Percentiles rank a stretch among this genome's conserved stretches.
Conservation (phyloP, 2,329 filamentous ascomycete genomes). For the Aspergillus viridinutans region DNA sequence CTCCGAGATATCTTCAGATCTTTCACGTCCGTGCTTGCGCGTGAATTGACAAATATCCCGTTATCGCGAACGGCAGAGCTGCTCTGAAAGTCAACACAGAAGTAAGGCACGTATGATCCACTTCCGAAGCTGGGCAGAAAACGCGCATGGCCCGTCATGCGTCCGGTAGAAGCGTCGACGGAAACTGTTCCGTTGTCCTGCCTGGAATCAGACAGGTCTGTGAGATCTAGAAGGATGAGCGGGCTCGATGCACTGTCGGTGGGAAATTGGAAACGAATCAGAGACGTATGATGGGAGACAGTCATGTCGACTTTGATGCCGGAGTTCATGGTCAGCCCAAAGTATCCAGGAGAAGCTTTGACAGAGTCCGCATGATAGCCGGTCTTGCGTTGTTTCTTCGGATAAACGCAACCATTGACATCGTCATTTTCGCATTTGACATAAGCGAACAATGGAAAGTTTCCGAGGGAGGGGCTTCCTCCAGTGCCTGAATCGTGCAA, state of each 20-base stretch:
- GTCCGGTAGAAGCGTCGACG: slow-evolving; percentile 54
- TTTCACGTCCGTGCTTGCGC: slow-evolving; percentile 52
- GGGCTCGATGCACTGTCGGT: slow-evolving; percentile 40
- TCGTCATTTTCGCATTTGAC: slow-evolving; percentile 56
- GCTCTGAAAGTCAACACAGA: slow-evolving; percentile 64
- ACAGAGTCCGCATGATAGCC: slow-evolving; percentile 50
- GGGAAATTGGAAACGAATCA: slow-evolving; percentile 64
- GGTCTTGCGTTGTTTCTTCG: slow-evolving; percentile 49
- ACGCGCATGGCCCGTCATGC: slow-evolving; percentile 57
- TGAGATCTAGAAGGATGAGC: slow-evolving; percentile 61
- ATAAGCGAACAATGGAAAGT: slow-evolving; percentile 69
- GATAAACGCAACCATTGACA: slow-evolving; percentile 59
- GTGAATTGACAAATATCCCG: slow-evolving; percentile 61
- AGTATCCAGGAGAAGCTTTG: slow-evolving; percentile 61
- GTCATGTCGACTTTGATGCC: slow-evolving; percentile 64
- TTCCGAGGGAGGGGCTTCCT: slow-evolving; percentile 60
- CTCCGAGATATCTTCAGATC: slow-evolving; percentile 51
- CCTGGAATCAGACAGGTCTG: slow-evolving; percentile 59
- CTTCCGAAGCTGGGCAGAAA: slow-evolving; percentile 64
- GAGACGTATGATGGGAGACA: slow-evolving; percentile 56
- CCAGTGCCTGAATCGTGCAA: slow-evolving; percentile 52
- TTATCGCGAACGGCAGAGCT: slow-evolving; percentile 51
- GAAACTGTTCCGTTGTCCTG: slow-evolving; percentile 56
- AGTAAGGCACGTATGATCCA: slow-evolving; percentile 57
- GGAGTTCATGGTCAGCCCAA: slow-evolving; percentile 56